Percentiles rank a stretch among this genome's conserved stretches.
Conservation (phyloP, 768 basidiomycete genomes). For the Trametes cingulata region DNA sequence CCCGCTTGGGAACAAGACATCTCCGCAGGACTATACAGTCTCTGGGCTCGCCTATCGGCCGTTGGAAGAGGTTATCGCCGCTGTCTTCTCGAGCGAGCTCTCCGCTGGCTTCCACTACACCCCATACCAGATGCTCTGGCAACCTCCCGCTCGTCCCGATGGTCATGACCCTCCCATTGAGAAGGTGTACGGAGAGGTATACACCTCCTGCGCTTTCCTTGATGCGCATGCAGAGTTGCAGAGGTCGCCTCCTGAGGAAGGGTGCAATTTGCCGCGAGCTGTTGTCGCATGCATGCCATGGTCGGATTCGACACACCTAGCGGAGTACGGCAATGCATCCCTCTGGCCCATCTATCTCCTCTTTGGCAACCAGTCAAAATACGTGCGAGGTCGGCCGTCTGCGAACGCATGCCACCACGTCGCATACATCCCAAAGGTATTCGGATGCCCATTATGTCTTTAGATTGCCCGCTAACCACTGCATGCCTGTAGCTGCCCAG, state of each 20-base stretch:
- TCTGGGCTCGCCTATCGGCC: neutral
- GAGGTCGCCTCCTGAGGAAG: neutral
- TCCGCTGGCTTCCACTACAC: neutral
- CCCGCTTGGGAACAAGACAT: neutral
- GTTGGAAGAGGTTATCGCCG: neutral
- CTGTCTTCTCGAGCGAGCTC: neutral
- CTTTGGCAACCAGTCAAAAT: slow-evolving; percentile 46
- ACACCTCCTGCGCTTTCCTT: neutral
- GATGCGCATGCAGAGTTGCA: neutral
- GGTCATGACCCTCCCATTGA: neutral
- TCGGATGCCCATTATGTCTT: too few species aligned
- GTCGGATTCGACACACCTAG: slow-evolving; percentile 32
- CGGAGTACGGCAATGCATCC: slow-evolving; percentile 28
- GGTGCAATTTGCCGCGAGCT: neutral
- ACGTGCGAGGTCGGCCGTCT: slow-evolving; percentile 32
- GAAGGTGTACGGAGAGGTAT: neutral
- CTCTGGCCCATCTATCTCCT: slow-evolving; percentile 44
- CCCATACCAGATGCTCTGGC: neutral
- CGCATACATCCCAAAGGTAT: slow-evolving; percentile 46
- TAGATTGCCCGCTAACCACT: neutral
- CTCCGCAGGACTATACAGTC: neutral
- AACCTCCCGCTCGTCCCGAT: neutral
- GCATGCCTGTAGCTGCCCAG: neutral
- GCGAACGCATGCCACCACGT: slow-evolving; percentile 39
- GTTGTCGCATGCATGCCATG: slow-evolving; percentile 18